Evolutionary conservation across 2,329 filamentous ascomycete genomes (phyloP), one percentile per base, ranked within the genome.

Genomic region (Sarocladiaceae sp.): DNA sequence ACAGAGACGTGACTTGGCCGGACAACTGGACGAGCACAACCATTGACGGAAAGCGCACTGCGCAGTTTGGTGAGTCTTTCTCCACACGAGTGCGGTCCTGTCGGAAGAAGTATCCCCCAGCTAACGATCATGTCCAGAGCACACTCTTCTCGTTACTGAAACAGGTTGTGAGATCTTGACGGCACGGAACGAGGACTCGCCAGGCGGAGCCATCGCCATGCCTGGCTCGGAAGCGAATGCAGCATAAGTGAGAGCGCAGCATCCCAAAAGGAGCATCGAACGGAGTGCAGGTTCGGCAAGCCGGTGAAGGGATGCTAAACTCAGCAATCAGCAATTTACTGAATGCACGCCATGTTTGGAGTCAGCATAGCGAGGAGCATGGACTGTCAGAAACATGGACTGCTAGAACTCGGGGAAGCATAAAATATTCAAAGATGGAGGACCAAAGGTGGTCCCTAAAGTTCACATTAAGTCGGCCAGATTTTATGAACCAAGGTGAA

Each of bases 21-120:
- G 94, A 99, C 67, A 90, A 97, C 74, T 99, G 94, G 94, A 99
- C 94, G 1, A 96, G 91, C 70, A 89, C 90, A 4, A 99, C 94
- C 0, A 82, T 86, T 53, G 94, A 99, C 66, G 94, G 94, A 49
- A 88, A 87, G 70, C 78, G 83, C 65, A 96, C 92, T 15, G 94
- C 94, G 10, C 94, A 99, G 66, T 99, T 99, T 64, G 88, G 87
- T 90, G 73, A 68, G 84, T 70, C 42, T 12, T 33, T 8, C 2
- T 28, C 20, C n/a, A n/a, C n/a, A n/a, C n/a, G n/a, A n/a, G n/a
- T n/a, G n/a, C n/a, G n/a, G n/a, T n/a, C n/a, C n/a, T n/a, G n/a
- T n/a, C n/a, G n/a, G n/a, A n/a, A n/a, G n/a, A n/a, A n/a, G n/a
- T n/a, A n/a, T n/a, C n/a, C n/a, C n/a, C n/a, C n/a, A n/a, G 47